Evolutionary conservation across 148 eudicot species (phyloP).

Genomic region (Camellia sinensis): DNA sequence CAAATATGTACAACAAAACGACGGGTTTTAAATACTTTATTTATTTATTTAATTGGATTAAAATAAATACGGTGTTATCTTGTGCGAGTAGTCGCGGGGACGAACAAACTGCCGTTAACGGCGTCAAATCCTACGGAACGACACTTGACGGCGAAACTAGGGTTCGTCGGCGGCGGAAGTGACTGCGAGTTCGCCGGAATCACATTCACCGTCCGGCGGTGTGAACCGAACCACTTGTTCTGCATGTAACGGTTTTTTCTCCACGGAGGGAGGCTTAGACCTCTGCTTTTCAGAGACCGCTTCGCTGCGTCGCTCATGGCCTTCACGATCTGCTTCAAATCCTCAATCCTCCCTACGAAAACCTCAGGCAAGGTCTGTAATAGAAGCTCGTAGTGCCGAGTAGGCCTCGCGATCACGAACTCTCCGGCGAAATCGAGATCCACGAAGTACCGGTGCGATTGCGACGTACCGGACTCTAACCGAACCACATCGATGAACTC

Average conservation of each 20-base stretch:
- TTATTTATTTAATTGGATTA: background rate
- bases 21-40: background rate
- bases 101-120: constrained; percentile 28
- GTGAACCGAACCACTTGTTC: constrained; percentile 82
- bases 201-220: constrained; percentile 46
- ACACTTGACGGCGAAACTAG: constrained; percentile 27
- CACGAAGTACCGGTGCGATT: constrained; percentile 44
- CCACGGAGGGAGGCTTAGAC: constrained; percentile 77
- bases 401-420: constrained; percentile 73
- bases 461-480: constrained; percentile 2
- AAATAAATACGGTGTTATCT: constrained; percentile 26
- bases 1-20: background rate
- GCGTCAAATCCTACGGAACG: constrained; percentile 46
- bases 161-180: background rate
- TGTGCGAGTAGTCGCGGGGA: constrained; percentile 44
- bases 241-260: constrained; percentile 80
- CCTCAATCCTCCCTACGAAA: constrained; percentile 49
- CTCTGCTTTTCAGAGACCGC: constrained; percentile 66
- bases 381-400: constrained; percentile 31
- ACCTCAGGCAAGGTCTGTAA: constrained; percentile 44
- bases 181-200: constrained; percentile 12
- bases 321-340: constrained; percentile 51
- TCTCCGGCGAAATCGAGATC: constrained; percentile 58
- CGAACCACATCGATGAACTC: constrained; percentile 70
- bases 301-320: constrained; percentile 55